A percentile compares a stretch with the other conserved stretches of the same genome.
Evolutionary conservation across 148 eudicot species (phyloP).

Genomic region (Rhododendron kiyosumense): DNA sequence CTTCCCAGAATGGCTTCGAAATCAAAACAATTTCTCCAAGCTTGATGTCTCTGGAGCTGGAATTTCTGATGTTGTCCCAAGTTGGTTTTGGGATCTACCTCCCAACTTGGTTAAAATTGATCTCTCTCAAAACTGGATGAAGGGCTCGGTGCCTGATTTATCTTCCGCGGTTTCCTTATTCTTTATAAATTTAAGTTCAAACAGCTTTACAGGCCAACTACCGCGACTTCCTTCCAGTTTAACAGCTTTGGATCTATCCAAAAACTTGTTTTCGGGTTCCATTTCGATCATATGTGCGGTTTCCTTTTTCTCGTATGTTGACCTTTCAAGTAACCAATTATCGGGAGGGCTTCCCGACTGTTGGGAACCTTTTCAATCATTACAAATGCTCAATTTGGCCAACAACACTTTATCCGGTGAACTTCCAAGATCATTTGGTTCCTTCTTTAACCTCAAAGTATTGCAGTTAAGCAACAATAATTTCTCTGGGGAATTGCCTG

Average conservation of each 20-base stretch:
- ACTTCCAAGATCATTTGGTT: conserved; percentile 8
- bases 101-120: neutral
- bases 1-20: conserved; percentile 18
- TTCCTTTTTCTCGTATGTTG: neutral
- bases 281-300: neutral
- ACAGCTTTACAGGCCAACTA: conserved; percentile 7
- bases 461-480: neutral
- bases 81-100: conserved; percentile 10
- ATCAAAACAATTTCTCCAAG: neutral
- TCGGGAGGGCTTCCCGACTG: conserved; percentile 7
- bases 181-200: conserved; percentile 8
- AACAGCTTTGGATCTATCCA: neutral
- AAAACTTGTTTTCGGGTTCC: neutral
- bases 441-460: neutral
- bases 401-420: conserved; percentile 8
- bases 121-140: conserved; percentile 16
- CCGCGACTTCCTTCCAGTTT: conserved; percentile 3
- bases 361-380: neutral
- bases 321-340: conserved; percentile 8
- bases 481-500: conserved; percentile 3
- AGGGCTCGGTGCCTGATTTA: conserved; percentile 6
- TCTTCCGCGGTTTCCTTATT: neutral
- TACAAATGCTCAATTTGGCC: neutral
- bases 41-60: conserved; percentile 3
- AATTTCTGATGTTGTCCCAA: neutral